Percentiles rank a stretch among this genome's conserved stretches.
phyloP scores from a whole-genome alignment of 352 stramenopile species.

The Pythium phragmiticola region DNA sequence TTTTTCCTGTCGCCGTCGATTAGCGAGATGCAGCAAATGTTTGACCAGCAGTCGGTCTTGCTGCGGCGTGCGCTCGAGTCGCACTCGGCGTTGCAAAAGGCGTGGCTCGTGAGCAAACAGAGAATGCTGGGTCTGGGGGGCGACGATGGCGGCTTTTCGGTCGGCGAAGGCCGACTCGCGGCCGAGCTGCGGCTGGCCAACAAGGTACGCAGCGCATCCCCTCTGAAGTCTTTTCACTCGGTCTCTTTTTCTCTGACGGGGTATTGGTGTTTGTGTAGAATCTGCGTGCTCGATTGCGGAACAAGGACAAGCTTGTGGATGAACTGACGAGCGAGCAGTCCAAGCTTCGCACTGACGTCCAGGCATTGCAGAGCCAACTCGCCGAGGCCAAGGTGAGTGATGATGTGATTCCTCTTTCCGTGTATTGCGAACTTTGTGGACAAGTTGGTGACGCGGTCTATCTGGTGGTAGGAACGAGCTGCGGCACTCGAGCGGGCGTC shows the following conservation, averaged over 20 bases:
- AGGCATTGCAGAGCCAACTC: constrained; percentile 60
- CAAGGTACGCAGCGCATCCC: constrained; percentile 47
- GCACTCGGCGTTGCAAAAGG: constrained; percentile 70
- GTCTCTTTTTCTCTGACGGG: background rate
- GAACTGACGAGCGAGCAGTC: constrained; percentile 78
- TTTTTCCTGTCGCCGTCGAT: constrained; percentile 83
- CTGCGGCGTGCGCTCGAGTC: constrained; percentile 69
- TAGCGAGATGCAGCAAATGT: constrained; percentile 89
- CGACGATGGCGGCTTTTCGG: constrained; percentile 52
- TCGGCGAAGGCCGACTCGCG: constrained; percentile 78
- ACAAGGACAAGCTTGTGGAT: constrained; percentile 84
- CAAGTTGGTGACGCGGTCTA: background rate
- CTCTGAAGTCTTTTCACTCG: too few species aligned
- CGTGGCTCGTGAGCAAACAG: constrained; percentile 78
- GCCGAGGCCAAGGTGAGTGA: constrained; percentile 51
- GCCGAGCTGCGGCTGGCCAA: constrained; percentile 81
- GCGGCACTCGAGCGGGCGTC: constrained; percentile 11
- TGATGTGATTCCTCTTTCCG: background rate
- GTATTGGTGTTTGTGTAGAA: constrained; percentile 44
- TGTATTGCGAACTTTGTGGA: background rate
- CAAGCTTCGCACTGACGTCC: constrained; percentile 50
- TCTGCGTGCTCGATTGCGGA: constrained; percentile 67
- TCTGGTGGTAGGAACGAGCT: constrained; percentile 8
- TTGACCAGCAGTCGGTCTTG: constrained; percentile 76
- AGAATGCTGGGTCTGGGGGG: constrained; percentile 55